A percentile compares a stretch with the other conserved stretches of the same genome.
phyloP scores from a whole-genome alignment of 2,329 filamentous ascomycete genomes.

The Teratosphaeriaceae sp. region DNA sequence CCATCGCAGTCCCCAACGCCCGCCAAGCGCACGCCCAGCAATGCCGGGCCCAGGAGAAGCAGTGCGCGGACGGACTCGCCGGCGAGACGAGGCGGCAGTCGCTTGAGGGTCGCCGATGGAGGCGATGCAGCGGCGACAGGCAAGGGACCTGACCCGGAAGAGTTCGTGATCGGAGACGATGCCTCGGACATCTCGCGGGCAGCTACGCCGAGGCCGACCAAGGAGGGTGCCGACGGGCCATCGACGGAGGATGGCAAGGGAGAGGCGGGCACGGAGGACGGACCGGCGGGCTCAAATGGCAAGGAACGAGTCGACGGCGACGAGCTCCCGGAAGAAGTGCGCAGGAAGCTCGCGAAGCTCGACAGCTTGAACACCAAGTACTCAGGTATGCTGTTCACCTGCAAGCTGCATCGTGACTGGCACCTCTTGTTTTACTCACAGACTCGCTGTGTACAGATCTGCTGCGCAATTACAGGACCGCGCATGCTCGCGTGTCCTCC shows the following conservation, averaged over 20 bases:
- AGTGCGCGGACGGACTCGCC: constrained; percentile 29
- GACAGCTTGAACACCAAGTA: constrained; percentile 87
- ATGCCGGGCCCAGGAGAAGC: constrained; percentile 41
- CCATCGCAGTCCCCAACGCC: constrained; percentile 36
- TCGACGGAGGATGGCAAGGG: constrained; percentile 26
- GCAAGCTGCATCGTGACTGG: constrained; percentile 19
- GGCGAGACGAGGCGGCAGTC: constrained; percentile 18
- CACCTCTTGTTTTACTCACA: constrained; percentile 20
- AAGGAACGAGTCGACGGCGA: constrained; percentile 24
- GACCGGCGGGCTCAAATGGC: constrained; percentile 16
- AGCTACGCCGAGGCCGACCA: constrained; percentile 50
- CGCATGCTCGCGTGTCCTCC: constrained; percentile 75
- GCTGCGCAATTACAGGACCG: constrained; percentile 82
- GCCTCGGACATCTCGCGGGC: constrained; percentile 57
- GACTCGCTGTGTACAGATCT: constrained; percentile 54
- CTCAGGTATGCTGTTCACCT: constrained; percentile 50
- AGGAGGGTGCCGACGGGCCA: constrained; percentile 29
- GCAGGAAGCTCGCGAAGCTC: constrained; percentile 71
- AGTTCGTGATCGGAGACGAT: constrained; percentile 82
- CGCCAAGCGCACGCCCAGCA: constrained; percentile 34
- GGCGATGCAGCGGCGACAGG: constrained; percentile 9
- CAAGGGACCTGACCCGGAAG: constrained; percentile 69
- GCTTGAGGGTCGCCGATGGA: constrained; percentile 19
- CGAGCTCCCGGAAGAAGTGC: constrained; percentile 68
- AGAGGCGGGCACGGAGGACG: constrained; percentile 5